Base-by-base conservation (phyloP, 371 early-diverging fungal species). In the Blakeslea trispora region DNA sequence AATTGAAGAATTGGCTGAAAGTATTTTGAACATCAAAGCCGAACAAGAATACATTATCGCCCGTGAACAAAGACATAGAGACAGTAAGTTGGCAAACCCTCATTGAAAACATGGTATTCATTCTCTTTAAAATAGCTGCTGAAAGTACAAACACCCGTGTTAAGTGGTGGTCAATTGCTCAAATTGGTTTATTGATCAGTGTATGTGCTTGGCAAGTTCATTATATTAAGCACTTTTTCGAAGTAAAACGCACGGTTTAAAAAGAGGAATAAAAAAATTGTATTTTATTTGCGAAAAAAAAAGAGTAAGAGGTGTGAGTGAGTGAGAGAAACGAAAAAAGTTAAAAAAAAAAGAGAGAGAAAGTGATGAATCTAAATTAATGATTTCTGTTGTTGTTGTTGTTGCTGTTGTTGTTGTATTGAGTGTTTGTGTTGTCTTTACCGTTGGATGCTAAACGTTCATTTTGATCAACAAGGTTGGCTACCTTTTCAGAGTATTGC, bases 401-500 rank as follows among this genome's bases (percentile, higher is more conserved):
- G 32, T 45, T 50, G 37, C n/a, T 55, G 6, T 46, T 46, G 22
- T 55, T 56, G 19, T n/a, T 53, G 21, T 23, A 44, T 19, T 37
- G 47, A 31, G 17, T 48, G 34, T 49, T 48, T 17, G 34, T 47
- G 41, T 49, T 55, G 47, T 55, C 50, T 47, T 37, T 45, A 41
- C 51, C 62, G 18, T 42, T 53, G 34, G 53, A 47, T 46, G 64
- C 49, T 55, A 91, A 66, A 73, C 90, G 90, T 76, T 97, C 97
- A 76, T 98, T 95, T 61, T 81, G 81, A 54, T 98, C 98, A 39
- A 93, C 94, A 59, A 96, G 82, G 50, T 84, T 67, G 31, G 85
- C 78, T 40, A 91, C 91, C 85, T 95, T 96, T 66, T 95, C 95
- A 52, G 94, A 85, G 62, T 94, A 91, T 46, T 84, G 82, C 15